Base-by-base conservation (phyloP, 208 protist species). In the Leishmania martiniquensis region DNA sequence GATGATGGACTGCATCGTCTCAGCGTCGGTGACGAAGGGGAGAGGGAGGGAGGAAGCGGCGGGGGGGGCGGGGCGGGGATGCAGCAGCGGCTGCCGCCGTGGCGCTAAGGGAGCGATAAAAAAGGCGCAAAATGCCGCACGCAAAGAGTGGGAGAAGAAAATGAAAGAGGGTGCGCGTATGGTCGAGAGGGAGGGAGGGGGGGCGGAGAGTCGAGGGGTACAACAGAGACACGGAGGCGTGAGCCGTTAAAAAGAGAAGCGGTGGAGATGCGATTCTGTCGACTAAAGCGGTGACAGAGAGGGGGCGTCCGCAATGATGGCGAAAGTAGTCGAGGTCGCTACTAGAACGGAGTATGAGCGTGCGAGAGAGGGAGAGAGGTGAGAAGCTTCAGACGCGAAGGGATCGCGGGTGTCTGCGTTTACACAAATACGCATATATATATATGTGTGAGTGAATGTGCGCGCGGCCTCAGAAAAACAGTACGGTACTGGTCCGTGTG, bases 1-100 rank as follows among this genome's bases (percentile, higher is more conserved):
- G 13, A 76, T 62, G 63, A 73, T 60, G 39, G 77, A 68, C 37
- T 83, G 67, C 32, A 83, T 69, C 49, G 4, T 37, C 42, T 44
- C 47, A 42, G 47, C 13, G 17, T 7, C 12, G 68, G n/a, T n/a
- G 37, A 13, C 7, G 47, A 42, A 39, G 68, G 68, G 7, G 47
- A 63, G 29, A 37, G 10, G 57, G 4, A 39, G 17, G 7, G 29
- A 39, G 57, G 7, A 63, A 39, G 7, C 25, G 29, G 57, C 7
- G 57, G 13, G 29, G 57, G 29, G 29, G 37, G 57, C 15, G 3
- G 10, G 37, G 29, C n/a, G 57, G 5, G 55, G n/a, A 34, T n/a
- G n/a, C n/a, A n/a, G n/a, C n/a, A n/a, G n/a, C n/a, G n/a, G n/a
- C n/a, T n/a, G n/a, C n/a, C n/a, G n/a, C n/a, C n/a, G n/a, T n/a